A percentile compares a stretch with the other conserved stretches of the same genome.
Evolutionary conservation across 371 early-diverging fungal species (phyloP).

Genomic region (Mucor irregularis): DNA sequence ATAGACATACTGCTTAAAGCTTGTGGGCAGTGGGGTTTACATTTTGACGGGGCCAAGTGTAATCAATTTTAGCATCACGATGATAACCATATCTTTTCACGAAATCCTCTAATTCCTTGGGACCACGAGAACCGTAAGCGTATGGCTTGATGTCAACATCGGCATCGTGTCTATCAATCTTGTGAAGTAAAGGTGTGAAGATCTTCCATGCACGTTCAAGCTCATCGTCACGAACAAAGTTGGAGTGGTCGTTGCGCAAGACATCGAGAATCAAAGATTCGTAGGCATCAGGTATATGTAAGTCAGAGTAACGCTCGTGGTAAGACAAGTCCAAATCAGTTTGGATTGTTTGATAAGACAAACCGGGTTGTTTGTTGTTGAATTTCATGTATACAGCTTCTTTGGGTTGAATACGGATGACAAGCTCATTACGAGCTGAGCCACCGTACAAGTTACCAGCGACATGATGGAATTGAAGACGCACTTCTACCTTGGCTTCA

Average conservation of each 20-base stretch:
- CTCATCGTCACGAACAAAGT: conserved; percentile 97
- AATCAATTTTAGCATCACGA: conserved; percentile 17
- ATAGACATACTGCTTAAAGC: too few species aligned
- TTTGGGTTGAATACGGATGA: conserved; percentile 93
- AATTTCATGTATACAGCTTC: conserved; percentile 98
- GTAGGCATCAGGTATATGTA: conserved; percentile 95
- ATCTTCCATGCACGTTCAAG: conserved; percentile 96
- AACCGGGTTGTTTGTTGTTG: conserved; percentile 91
- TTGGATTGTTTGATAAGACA: conserved; percentile 67
- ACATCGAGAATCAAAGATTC: conserved; percentile 92
- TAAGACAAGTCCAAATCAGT: conserved; percentile 94
- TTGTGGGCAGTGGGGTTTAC: conserved; percentile 25
- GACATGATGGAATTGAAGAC: conserved; percentile 93
- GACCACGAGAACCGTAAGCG: conserved; percentile 90
- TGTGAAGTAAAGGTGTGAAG: conserved; percentile 93
- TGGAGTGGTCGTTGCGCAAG: conserved; percentile 88
- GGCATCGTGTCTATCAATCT: conserved; percentile 67
- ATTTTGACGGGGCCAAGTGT: conserved; percentile 30
- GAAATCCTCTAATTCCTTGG: conserved; percentile 73
- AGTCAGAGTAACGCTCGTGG: conserved; percentile 77
- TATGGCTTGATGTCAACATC: conserved; percentile 76
- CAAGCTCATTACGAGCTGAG: conserved; percentile 91
- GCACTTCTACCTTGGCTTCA: conserved; percentile 90
- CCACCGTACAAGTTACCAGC: conserved; percentile 73
- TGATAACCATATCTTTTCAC: conserved; percentile 66